Evolutionary conservation across 495 filamentous ascomycete genomes (phyloP).

Genomic region (Daldinia concentrica): DNA sequence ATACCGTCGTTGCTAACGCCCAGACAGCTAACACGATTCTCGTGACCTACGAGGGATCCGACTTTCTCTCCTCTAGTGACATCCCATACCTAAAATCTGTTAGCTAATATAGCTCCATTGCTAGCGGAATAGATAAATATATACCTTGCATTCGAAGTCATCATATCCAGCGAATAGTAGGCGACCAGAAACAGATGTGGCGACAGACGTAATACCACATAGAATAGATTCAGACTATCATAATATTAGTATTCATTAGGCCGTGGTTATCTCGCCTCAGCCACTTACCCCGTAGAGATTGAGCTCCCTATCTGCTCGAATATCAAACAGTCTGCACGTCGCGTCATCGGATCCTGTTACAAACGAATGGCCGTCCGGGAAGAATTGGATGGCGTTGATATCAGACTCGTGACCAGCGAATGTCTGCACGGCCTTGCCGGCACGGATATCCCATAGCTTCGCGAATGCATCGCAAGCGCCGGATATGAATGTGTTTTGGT

Average conservation of each 20-base stretch:
- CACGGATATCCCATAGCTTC: constrained; percentile 98
- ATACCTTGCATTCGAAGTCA: constrained; percentile 99
- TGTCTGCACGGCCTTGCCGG: constrained; percentile 97
- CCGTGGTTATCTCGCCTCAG: constrained; percentile 1
- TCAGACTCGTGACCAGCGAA: constrained; percentile 99
- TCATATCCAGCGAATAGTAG: constrained; percentile 98
- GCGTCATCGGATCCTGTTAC: constrained; percentile 98
- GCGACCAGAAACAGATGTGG: constrained; percentile 95
- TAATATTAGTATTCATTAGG: constrained; percentile 30
- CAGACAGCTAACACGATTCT: constrained; percentile 97
- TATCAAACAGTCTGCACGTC: constrained; percentile 96
- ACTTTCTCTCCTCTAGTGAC: constrained; percentile 96
- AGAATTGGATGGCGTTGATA: constrained; percentile 99
- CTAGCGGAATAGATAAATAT: not conserved
- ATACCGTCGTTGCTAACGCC: constrained; percentile 99
- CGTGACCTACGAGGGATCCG: constrained; percentile 93
- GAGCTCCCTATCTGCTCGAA: constrained; percentile 93
- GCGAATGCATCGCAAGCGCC: constrained; percentile 98
- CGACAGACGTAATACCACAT: constrained; percentile 97
- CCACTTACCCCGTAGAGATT: constrained; percentile 91
- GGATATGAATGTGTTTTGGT: constrained; percentile 98
- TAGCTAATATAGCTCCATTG: constrained; percentile 4
- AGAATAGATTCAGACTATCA: constrained; percentile 94
- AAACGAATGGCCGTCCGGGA: constrained; percentile 98
- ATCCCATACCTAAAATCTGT: constrained; percentile 84